Evolutionary conservation across 306 rosid species (phyloP), one percentile per base, ranked within the genome.

Genomic region (Prunus armeniaca): DNA sequence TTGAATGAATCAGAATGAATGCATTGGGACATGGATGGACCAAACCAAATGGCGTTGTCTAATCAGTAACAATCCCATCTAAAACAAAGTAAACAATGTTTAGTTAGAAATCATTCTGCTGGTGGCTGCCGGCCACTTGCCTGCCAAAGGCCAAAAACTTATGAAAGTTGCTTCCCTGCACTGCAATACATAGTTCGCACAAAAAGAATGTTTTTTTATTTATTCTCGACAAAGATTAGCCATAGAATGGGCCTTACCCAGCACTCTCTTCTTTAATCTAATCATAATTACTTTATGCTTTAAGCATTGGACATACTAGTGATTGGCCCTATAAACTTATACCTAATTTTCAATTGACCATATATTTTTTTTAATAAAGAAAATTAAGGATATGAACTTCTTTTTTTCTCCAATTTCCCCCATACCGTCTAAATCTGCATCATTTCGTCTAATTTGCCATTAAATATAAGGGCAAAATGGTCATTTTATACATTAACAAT

Each of bases 101-200:
- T 55, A 13, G 34, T 27, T 28, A 15, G 45, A 63, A 63, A 27
- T 49, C 54, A 49, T n/a, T 38, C 9, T 43, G 67, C 25, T 9
- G 57, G 41, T 38, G 3, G 45, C 41, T 73, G 57, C 76, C 67
- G 76, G 56, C 45, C 56, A 73, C 54, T 15, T 17, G 43, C 64
- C 25, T 17, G 43, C 64, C 25, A 58, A 72, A 57, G 24, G 56
- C 54, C 25, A 17, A 41, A 28, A 9, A 17, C 55, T 14, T 3
- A 41, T 17, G 41, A 73, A 73, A 9, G 12, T 25, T 62, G 66
- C 43, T 28, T 62, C 12, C 20, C 67, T 28, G 43, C 43, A 38
- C 10, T 38, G 43, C 43, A 38, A 38, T 38, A 47, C 2, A 0
- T 1, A 68, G 72, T 70, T 25, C 25, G 67, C 66, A 56, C 66